phyloP scores from a whole-genome alignment of 768 basidiomycete species.

The Macrolepiota dolichaula region DNA sequence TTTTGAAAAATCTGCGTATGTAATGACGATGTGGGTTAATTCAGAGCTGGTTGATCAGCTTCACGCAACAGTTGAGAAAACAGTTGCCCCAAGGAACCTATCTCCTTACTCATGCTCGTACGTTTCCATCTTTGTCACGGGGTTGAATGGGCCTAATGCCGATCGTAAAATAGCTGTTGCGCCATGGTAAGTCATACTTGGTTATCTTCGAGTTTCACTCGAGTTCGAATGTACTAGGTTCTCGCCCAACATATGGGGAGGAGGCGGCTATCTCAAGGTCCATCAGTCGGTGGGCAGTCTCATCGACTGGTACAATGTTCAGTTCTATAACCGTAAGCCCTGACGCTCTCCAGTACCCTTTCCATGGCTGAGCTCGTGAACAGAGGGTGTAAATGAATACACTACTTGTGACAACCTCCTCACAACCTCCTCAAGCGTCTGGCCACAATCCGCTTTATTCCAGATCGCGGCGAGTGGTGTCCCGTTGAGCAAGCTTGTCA shows the following conservation, averaged over 20 bases:
- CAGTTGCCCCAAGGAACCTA: slow-evolving; percentile 46
- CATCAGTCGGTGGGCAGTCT: slow-evolving; percentile 47
- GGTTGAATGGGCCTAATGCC: neutral
- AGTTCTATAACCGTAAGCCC: slow-evolving; percentile 45
- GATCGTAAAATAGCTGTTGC: slow-evolving; percentile 38
- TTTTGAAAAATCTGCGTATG: neutral
- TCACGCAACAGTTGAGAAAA: slow-evolving; percentile 47
- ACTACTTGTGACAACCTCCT: slow-evolving; percentile 61
- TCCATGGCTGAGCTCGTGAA: neutral
- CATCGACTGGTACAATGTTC: slow-evolving; percentile 63
- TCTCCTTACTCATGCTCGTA: slow-evolving; percentile 56
- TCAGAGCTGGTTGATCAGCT: slow-evolving; percentile 49
- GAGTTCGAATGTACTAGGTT: slow-evolving; percentile 30
- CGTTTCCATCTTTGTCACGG: slow-evolving; percentile 15
- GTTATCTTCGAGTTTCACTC: neutral
- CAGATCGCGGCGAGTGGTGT: slow-evolving; percentile 60
- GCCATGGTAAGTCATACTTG: slow-evolving; percentile 39
- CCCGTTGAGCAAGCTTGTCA: slow-evolving; percentile 60
- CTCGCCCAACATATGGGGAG: slow-evolving; percentile 34
- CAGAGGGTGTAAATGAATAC: slow-evolving; percentile 63
- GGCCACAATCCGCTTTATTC: slow-evolving; percentile 61
- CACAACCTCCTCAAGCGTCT: slow-evolving; percentile 51
- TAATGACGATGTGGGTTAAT: neutral
- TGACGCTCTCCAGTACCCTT: neutral
- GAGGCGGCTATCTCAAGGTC: slow-evolving; percentile 56